phyloP scores from a whole-genome alignment of 1,284 basidiomycete species.

The Trichosporon ovoides region DNA sequence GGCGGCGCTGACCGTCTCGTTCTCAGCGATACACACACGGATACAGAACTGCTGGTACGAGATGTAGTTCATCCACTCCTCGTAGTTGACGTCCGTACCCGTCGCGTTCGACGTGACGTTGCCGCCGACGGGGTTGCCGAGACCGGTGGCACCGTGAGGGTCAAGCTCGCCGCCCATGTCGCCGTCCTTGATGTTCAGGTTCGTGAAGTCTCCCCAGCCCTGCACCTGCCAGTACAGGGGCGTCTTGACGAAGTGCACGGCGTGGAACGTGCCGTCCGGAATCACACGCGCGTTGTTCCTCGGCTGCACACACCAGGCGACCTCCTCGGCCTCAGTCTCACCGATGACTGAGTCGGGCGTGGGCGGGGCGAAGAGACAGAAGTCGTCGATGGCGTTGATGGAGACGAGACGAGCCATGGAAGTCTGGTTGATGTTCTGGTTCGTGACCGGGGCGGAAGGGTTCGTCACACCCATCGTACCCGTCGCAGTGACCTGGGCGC shows the following conservation, averaged over 20 bases:
- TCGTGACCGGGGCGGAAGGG: slow-evolving; percentile 36
- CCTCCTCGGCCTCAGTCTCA: slow-evolving; percentile 53
- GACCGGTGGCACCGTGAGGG: slow-evolving; percentile 51
- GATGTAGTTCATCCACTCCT: slow-evolving; percentile 54
- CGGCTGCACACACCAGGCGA: slow-evolving; percentile 56
- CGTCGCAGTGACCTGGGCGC: slow-evolving; percentile 43
- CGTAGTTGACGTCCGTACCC: slow-evolving; percentile 52
- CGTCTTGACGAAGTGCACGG: slow-evolving; percentile 53
- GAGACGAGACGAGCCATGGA: slow-evolving; percentile 45
- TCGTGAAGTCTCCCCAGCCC: slow-evolving; percentile 50
- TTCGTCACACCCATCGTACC: slow-evolving; percentile 45
- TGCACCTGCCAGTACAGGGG: slow-evolving; percentile 53
- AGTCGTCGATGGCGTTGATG: slow-evolving; percentile 47
- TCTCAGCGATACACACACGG: slow-evolving; percentile 49
- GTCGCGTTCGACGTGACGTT: slow-evolving; percentile 54
- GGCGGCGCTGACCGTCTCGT: slow-evolving; percentile 42
- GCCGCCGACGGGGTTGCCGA: slow-evolving; percentile 54
- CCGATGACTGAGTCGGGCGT: slow-evolving; percentile 49
- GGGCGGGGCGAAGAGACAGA: slow-evolving; percentile 54
- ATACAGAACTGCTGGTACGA: slow-evolving; percentile 49
- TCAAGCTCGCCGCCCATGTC: slow-evolving; percentile 53
- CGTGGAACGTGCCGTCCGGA: slow-evolving; percentile 52
- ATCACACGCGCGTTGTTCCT: slow-evolving; percentile 54
- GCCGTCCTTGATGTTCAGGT: slow-evolving; percentile 48
- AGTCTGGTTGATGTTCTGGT: slow-evolving; percentile 46